Evolutionary conservation across 306 rosid species (phyloP), one percentile per base, ranked within the genome.

Genomic region (Corylus avellana): DNA sequence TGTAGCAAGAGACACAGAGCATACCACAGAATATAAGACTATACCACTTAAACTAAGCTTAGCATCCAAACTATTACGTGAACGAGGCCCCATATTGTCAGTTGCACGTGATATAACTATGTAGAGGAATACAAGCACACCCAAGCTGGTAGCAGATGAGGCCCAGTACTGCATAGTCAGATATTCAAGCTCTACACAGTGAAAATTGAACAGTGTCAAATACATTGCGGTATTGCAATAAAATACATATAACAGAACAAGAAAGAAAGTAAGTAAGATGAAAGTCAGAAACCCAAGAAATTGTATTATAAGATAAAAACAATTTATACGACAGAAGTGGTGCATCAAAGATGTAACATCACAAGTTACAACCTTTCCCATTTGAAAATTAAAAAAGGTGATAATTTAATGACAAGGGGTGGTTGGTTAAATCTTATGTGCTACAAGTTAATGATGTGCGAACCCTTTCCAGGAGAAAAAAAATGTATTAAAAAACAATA

Each of bases 161-260:
- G 93, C 91, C 99, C 98, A 93, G 89, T 91, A 91, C 83, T 91
- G 98, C 89, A 91, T 82, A 55, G 88, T 88, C 90, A 88, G 77
- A 88, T 87, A 87, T 74, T 89, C 92, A 72, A 95, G 76, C 90
- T 93, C 98, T 92, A 83, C 67, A 83, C 12, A 81, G 46, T 22
- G 68, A 84, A 85, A 76, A 85, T 48, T 46, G 46, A 67, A 75
- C 75, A 66, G 35, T 62, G 20, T 51, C 75, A 56, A 39, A 20
- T 56, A 35, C 58, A 29, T 14, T 49, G 72, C 18, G 5, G 50
- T 8, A 78, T 58, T 69, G 17, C 29, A 57, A 17, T 71, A 48
- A 78, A 71, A 27, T 12, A 47, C 17, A 78, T 46, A 29, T 2
- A 70, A 78, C 53, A 12, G 53, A 16, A 78, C 1, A 58, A 29